Percentiles rank a stretch among this genome's conserved stretches.
These are phyloP conservation scores for Citrullus mucosospermus DNA, from an alignment of 306 rosid species.

Conservation along the genomic window DNA sequence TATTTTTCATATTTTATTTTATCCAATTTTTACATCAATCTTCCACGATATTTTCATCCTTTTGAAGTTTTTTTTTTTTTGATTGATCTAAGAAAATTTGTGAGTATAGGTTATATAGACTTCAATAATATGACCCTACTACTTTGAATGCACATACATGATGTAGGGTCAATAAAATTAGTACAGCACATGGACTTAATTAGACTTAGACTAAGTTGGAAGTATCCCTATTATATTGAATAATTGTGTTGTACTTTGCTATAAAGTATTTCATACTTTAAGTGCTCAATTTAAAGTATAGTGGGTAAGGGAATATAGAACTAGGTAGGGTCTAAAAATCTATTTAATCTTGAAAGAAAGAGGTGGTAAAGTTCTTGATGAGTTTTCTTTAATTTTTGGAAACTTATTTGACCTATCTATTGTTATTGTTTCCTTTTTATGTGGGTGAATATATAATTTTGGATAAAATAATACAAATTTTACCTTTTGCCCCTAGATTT, in stretches of 20 bases:
- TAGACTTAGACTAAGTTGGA: background rate
- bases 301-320: background rate
- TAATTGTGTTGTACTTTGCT: background rate
- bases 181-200: background rate
- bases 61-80: background rate
- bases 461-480: too few relatives aligned
- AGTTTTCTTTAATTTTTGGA: too few relatives aligned
- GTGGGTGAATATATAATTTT: too few relatives aligned
- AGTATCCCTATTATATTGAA: background rate
- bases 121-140: background rate
- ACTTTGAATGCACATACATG: background rate
- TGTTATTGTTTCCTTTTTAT: too few relatives aligned
- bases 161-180: background rate
- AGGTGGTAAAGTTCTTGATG: too few relatives aligned
- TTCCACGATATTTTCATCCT: background rate
- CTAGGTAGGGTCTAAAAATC: background rate
- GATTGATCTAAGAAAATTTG: background rate
- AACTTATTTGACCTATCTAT: too few relatives aligned
- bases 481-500: too few relatives aligned
- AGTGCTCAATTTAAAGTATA: background rate
- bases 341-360: too few relatives aligned
- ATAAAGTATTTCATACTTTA: background rate
- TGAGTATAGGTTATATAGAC: background rate
- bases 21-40: background rate
- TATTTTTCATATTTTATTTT: background rate